phyloP scores from a whole-genome alignment of 805 yeast genomes.

The Schwanniomyces sp. region DNA sequence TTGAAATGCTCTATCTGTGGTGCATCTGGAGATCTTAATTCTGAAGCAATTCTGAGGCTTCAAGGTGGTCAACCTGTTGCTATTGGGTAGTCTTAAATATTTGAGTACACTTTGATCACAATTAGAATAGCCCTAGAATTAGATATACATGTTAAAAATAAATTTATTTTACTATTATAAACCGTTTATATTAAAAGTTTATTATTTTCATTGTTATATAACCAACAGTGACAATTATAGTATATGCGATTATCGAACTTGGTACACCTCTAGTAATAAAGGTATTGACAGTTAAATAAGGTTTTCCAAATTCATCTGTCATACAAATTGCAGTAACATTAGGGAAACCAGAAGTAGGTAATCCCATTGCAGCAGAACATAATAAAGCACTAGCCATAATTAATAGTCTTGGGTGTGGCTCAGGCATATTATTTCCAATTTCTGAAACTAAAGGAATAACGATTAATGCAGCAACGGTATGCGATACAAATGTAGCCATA shows the following conservation, averaged over 20 bases:
- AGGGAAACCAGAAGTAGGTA: constrained; percentile 97
- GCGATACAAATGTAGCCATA: constrained; percentile 94
- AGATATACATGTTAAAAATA: background rate
- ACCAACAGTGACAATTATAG: constrained; percentile 76
- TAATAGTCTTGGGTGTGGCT: constrained; percentile 82
- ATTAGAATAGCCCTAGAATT: background rate
- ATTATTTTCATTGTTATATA: constrained; percentile 61
- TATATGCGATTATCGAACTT: constrained; percentile 72
- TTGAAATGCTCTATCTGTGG: constrained; percentile 53
- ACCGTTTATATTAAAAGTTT: constrained; percentile 20
- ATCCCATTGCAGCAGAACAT: constrained; percentile 95
- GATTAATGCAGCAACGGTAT: constrained; percentile 95
- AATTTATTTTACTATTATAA: background rate
- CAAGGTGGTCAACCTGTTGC: constrained; percentile 36
- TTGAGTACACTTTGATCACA: too few species aligned
- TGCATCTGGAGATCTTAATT: constrained; percentile 32
- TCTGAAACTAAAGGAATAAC: constrained; percentile 88
- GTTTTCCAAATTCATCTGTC: constrained; percentile 89
- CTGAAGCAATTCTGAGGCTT: constrained; percentile 21
- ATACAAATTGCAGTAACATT: constrained; percentile 95
- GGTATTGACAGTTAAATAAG: constrained; percentile 81
- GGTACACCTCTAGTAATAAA: constrained; percentile 93
- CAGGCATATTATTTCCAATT: constrained; percentile 72
- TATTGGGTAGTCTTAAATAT: constrained; percentile 14
- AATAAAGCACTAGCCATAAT: constrained; percentile 65